Percentiles rank a stretch among this genome's conserved stretches.
These are phyloP conservation scores for Lenwebbia sp. DNA, from an alignment of 345 rosid species.

Conservation along the genomic window DNA sequence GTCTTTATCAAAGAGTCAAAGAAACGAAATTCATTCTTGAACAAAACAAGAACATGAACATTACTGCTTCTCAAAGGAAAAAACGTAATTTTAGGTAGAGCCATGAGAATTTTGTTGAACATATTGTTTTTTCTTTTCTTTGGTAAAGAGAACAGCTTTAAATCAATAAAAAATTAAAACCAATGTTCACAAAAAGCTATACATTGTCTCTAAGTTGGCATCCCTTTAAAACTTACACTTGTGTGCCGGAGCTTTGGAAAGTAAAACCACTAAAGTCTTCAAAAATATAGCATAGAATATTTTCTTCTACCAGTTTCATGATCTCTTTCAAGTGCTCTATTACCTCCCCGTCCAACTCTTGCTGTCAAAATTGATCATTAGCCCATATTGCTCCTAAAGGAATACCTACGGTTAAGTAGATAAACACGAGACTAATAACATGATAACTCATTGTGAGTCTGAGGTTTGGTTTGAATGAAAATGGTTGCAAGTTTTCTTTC, in stretches of 20 bases:
- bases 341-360: neutral
- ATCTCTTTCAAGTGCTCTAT: neutral
- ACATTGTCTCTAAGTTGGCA: neutral
- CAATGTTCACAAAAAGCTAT: neutral
- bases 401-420: neutral
- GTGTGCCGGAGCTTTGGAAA: neutral
- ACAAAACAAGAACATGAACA: neutral
- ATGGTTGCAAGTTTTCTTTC: neutral
- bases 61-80: neutral
- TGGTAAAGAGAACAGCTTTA: neutral
- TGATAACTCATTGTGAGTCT: neutral
- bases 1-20: neutral
- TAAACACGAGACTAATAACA: neutral
- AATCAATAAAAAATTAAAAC: neutral
- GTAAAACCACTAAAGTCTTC: neutral
- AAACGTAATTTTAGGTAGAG: neutral
- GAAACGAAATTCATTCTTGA: neutral
- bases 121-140: neutral
- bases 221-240: neutral
- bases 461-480: neutral
- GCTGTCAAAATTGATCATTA: neutral
- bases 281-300: neutral
- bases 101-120: neutral
- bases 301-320: neutral
- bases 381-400: neutral